phyloP scores from a whole-genome alignment of 208 protist genomes.

The Leishmania martiniquensis region DNA sequence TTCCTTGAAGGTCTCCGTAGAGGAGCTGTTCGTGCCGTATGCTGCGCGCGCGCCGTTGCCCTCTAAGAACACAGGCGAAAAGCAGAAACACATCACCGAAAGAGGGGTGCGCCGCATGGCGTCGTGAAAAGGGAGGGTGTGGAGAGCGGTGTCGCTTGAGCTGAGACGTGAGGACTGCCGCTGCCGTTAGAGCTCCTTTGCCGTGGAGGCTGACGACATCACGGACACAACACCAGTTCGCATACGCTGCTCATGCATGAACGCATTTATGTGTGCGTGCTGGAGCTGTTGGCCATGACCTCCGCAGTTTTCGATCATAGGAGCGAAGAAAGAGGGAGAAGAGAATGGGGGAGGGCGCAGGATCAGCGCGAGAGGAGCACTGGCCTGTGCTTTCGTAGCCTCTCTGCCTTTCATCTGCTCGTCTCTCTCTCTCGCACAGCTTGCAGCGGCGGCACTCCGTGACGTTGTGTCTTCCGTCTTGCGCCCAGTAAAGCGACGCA shows the following conservation, averaged over 20 bases:
- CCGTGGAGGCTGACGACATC: neutral
- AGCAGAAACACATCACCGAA: no score
- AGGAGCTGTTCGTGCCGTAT: no score
- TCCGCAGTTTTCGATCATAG: neutral
- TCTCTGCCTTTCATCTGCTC: neutral
- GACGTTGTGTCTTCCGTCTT: neutral
- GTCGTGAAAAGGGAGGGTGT: no score
- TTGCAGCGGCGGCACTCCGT: neutral
- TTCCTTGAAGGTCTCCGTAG: no score
- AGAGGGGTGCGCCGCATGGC: neutral
- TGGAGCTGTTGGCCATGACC: neutral
- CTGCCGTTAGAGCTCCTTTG: no score
- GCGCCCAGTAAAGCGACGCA: neutral
- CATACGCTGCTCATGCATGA: neutral
- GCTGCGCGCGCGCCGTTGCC: no score
- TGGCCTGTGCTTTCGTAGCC: neutral
- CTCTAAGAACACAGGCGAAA: no score
- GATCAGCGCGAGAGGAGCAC: neutral
- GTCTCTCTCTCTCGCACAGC: neutral
- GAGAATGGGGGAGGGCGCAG: neutral
- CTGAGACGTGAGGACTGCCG: no score
- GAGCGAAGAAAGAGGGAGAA: no score
- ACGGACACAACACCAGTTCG: neutral
- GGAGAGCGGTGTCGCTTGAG: no score
- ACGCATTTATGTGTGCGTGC: neutral